Evolutionary conservation across 2,329 filamentous ascomycete genomes (phyloP).

Genomic region (Monosporascus sp.): DNA sequence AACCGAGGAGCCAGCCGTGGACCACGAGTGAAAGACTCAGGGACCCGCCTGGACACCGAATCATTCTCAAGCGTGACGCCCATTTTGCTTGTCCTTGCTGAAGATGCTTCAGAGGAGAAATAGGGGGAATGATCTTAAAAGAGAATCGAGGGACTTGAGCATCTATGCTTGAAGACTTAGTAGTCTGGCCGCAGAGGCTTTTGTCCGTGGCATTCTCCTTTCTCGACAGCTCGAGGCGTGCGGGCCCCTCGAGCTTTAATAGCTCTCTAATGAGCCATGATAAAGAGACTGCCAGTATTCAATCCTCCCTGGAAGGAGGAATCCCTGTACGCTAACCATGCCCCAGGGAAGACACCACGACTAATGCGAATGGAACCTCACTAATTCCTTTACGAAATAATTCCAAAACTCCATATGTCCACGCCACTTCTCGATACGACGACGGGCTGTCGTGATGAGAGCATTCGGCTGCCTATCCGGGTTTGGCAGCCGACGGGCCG

Average conservation of each 20-base stretch:
- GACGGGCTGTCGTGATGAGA: not conserved
- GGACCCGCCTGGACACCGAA: not conserved
- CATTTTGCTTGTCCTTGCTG: not conserved
- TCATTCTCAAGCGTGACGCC: not conserved
- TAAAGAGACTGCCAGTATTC: too few species aligned
- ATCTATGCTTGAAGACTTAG: not conserved
- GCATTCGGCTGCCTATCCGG: not conserved
- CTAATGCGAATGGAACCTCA: not conserved
- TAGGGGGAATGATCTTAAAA: not conserved
- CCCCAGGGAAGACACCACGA: not conserved
- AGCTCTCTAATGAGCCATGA: not conserved
- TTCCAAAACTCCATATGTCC: not conserved
- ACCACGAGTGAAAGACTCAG: conserved; percentile 3
- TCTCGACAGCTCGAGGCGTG: not conserved
- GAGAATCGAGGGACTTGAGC: not conserved
- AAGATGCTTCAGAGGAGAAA: not conserved
- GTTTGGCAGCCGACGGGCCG: not conserved
- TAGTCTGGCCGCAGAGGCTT: not conserved
- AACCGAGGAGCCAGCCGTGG: not conserved
- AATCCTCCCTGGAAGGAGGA: too few species aligned
- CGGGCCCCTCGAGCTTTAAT: not conserved
- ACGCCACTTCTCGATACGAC: not conserved
- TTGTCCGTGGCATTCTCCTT: not conserved
- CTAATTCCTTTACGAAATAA: not conserved
- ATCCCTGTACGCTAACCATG: not conserved